phyloP scores from a whole-genome alignment of 352 stramenopile species.

The Globisporangium orthogonon region DNA sequence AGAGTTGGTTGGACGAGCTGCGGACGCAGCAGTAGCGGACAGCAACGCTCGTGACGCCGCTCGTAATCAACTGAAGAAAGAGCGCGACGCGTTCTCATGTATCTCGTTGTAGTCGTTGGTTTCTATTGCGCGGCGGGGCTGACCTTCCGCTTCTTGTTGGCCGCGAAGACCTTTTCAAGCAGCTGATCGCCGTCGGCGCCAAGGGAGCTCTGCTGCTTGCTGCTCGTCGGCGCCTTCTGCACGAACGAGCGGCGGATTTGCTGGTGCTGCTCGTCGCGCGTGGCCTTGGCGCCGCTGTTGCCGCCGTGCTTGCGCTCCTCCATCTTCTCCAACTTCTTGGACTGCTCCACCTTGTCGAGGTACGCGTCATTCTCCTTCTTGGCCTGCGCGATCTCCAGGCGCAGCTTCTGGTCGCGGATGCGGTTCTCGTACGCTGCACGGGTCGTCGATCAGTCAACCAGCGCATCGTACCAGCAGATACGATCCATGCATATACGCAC shows the following conservation, averaged over 20 bases:
- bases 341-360: slow-evolving; percentile 82
- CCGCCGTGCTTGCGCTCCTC: slow-evolving; percentile 60
- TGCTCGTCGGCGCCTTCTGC: slow-evolving; percentile 65
- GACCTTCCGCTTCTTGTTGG: slow-evolving; percentile 55
- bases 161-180: slow-evolving; percentile 64
- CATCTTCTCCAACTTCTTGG: slow-evolving; percentile 84
- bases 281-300: slow-evolving; percentile 11
- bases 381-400: slow-evolving; percentile 79
- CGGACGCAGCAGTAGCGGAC: no score
- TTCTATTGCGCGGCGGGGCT: not conserved
- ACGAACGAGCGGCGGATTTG: slow-evolving; percentile 71
- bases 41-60: no score
- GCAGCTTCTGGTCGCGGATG: slow-evolving; percentile 81
- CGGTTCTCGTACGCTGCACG: slow-evolving; percentile 70
- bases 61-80: not conserved
- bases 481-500: slow-evolving; percentile 18
- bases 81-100: not conserved
- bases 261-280: slow-evolving; percentile 15
- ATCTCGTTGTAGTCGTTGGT: no score
- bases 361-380: slow-evolving; percentile 88
- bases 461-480: no score
- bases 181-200: slow-evolving; percentile 27
- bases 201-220: slow-evolving; percentile 59
- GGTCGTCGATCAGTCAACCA: no score
- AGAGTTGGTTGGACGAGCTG: slow-evolving; percentile 9